Base-by-base conservation (phyloP, 768 basidiomycete genomes). In the Strobilomyces confusus region DNA sequence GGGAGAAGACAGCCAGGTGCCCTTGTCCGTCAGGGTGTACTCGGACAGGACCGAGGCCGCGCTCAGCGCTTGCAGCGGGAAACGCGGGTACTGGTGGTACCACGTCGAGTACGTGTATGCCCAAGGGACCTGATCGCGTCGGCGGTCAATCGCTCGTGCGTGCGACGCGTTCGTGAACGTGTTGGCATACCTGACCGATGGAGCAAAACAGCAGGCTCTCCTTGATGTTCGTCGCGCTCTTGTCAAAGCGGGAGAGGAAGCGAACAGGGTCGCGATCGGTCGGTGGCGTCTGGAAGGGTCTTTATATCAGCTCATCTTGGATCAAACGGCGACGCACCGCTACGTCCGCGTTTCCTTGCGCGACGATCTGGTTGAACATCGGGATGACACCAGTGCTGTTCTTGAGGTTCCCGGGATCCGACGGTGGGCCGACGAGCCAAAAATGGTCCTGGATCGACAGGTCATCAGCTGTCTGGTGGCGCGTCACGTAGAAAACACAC, bases 181-280 rank as follows among this genome's bases (percentile, higher is more conserved):
- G 23, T 8, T 75, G 23, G 9, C 51, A 2, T 32, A 60, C 79
- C 65, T 81, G 79, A 9, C 80, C 80, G 23, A 82, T 79, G 11
- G 62, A 68, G 37, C 73, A 69, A 51, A 80, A 82, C 12, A 82
- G 54, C 44, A 69, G 62, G 29, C 75, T 79, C 54, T 82, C 80
- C 54, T 80, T 82, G 63, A 82, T 80, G 59, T 82, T 81, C 0
- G 80, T 82, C 9, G 81, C 80, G 48, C 78, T 79, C 57, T 81
- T 82, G 57, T 83, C 81, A 54, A 71, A 82, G 4, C 81, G 76
- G 2, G 79, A 79, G 14, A 82, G 72, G 64, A 81, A 82, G 30
- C 78, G 76, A 14, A 74, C 75, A 5, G 78, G 63, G 5, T 63
- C 65, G 1, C 68, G 72, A 32, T 61, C 58, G 58, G 19, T 66